These are phyloP conservation scores for Phylloporus sp. DNA, from an alignment of 768 basidiomycete species.

Conservation along the genomic window DNA sequence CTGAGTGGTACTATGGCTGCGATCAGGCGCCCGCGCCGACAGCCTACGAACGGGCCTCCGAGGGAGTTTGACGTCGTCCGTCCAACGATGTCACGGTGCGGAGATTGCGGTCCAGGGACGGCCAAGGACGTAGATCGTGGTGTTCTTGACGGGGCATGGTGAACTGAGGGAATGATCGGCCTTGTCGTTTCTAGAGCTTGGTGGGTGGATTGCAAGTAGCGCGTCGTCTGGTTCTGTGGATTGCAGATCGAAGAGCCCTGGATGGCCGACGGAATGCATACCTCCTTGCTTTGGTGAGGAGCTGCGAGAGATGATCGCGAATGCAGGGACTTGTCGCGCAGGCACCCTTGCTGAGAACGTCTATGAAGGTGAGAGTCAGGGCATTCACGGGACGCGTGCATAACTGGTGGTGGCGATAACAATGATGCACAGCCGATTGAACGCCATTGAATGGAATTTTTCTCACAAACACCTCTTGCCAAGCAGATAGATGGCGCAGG, in stretches of 20 bases:
- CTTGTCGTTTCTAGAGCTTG: conserved; percentile 1
- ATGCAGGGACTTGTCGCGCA: conserved; percentile 8
- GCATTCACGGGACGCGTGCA: neutral
- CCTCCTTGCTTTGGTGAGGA: neutral
- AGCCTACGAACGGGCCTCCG: conserved; percentile 39
- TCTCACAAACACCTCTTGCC: conserved; percentile 18
- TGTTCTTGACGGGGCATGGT: neutral
- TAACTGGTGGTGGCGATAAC: neutral
- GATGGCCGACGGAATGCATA: neutral
- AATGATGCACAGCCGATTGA: conserved; percentile 9
- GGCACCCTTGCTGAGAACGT: conserved; percentile 5
- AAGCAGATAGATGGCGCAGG: conserved; percentile 22
- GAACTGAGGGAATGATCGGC: conserved; percentile 14
- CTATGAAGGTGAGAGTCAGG: neutral
- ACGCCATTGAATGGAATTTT: conserved; percentile 28
- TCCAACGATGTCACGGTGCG: neutral
- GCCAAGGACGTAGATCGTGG: neutral
- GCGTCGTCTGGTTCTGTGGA: neutral
- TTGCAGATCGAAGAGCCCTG: neutral
- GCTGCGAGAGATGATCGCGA: conserved; percentile 9
- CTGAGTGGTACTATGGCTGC: conserved; percentile 25
- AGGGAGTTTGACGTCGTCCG: conserved; percentile 40
- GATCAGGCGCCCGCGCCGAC: conserved; percentile 40
- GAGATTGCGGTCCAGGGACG: neutral
- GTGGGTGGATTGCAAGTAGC: conserved; percentile 13